phyloP scores from a whole-genome alignment of 2,329 filamentous ascomycete genomes.

The Cladosporium colombiae region DNA sequence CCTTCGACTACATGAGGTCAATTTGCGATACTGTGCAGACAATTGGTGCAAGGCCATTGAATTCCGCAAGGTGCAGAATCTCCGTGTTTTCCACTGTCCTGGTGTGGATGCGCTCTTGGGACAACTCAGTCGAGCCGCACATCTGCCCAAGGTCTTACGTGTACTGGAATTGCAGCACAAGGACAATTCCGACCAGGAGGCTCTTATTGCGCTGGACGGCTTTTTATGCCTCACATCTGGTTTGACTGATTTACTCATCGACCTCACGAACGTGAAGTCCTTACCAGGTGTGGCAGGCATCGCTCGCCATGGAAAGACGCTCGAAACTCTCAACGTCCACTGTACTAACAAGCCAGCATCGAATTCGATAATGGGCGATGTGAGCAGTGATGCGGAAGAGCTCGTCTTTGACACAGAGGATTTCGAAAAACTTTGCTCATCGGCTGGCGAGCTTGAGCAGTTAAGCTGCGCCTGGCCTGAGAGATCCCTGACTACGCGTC shows the following conservation, averaged over 20 bases:
- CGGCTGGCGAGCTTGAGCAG: conserved; percentile 47
- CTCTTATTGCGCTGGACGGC: conserved; percentile 48
- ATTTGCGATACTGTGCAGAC: conserved; percentile 49
- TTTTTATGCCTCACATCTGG: conserved; percentile 51
- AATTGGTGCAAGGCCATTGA: conserved; percentile 52
- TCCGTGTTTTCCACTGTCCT: conserved; percentile 47
- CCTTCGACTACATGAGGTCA: conserved; percentile 48
- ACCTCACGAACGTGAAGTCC: conserved; percentile 44
- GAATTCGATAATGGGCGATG: background rate
- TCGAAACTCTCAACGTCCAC: conserved; percentile 49
- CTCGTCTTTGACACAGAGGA: conserved; percentile 46
- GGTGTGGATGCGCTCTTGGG: conserved; percentile 51
- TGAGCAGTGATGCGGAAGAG: conserved; percentile 43
- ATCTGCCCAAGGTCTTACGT: conserved; percentile 48
- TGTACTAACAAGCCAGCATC: conserved; percentile 31
- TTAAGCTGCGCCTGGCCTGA: conserved; percentile 50
- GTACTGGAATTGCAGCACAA: conserved; percentile 50
- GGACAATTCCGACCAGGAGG: conserved; percentile 51
- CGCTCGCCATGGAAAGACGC: conserved; percentile 47
- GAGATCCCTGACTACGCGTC: conserved; percentile 44
- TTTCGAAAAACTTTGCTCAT: conserved; percentile 49
- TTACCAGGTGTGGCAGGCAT: conserved; percentile 48
- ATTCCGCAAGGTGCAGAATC: conserved; percentile 45
- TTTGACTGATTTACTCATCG: conserved; percentile 46
- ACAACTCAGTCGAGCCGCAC: conserved; percentile 48